phyloP scores from a whole-genome alignment of 495 filamentous ascomycete species.

The Immersiella caudata region DNA sequence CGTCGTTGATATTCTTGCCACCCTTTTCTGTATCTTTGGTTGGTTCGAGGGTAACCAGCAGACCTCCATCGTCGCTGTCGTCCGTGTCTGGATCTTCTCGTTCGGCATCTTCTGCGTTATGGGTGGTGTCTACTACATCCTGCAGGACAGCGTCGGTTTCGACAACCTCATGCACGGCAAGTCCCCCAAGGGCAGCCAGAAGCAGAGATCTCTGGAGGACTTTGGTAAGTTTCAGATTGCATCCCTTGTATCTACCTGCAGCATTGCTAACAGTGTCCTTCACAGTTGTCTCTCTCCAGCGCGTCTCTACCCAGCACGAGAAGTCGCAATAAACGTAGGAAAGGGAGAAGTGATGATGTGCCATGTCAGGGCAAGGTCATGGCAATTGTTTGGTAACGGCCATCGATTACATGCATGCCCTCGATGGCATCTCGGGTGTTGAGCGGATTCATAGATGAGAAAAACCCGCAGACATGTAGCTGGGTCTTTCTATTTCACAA shows the following conservation, averaged over 20 bases:
- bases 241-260: neutral
- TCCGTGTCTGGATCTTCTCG: constrained; percentile 89
- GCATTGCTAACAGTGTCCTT: constrained; percentile 36
- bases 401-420: constrained; percentile 26
- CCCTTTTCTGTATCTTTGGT: constrained; percentile 81
- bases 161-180: constrained; percentile 94
- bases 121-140: constrained; percentile 69
- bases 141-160: constrained; percentile 75
- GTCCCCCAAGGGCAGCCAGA: constrained; percentile 70
- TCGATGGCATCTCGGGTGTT: constrained; percentile 30
- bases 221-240: constrained; percentile 58
- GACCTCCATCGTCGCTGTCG: constrained; percentile 74
- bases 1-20: constrained; percentile 78
- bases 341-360: constrained; percentile 10
- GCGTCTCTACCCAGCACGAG: constrained; percentile 82
- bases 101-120: constrained; percentile 71
- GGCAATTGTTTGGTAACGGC: constrained; percentile 24
- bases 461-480: constrained; percentile 26
- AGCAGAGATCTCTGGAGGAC: constrained; percentile 79
- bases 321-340: constrained; percentile 61
- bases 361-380: constrained; percentile 14
- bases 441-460: constrained; percentile 28
- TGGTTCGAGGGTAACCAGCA: constrained; percentile 65
- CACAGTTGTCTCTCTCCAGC: constrained; percentile 76
- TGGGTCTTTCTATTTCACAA: constrained; percentile 37